Evolutionary conservation across 352 stramenopile genomes (phyloP).

Genomic region (Globisporangium lucens): DNA sequence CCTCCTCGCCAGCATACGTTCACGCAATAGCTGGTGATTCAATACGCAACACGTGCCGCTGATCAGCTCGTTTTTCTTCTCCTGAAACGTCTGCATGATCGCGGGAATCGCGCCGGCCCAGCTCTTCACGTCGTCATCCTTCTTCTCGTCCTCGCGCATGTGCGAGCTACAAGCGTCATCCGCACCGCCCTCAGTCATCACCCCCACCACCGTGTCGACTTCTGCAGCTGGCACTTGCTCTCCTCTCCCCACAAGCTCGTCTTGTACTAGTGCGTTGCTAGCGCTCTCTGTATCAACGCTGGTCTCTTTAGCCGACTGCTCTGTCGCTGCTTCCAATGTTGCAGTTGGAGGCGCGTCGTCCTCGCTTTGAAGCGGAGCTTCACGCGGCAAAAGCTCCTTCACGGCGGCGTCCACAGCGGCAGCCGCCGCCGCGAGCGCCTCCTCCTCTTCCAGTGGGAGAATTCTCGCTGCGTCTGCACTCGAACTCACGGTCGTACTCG

Average conservation of each 20-base stretch:
- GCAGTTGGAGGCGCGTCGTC: not conserved
- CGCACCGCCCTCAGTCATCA: not conserved
- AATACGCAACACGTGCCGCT: not conserved
- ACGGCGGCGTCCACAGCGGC: not conserved
- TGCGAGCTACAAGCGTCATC: not conserved
- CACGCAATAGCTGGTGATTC: too few relatives aligned
- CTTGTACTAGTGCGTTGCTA: not conserved
- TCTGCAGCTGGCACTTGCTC: not conserved
- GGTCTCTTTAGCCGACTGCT: not conserved
- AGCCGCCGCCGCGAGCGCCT: not conserved
- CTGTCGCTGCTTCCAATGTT: not conserved
- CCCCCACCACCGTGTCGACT: not conserved
- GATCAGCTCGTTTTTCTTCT: constrained; percentile 10
- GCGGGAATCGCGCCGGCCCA: constrained; percentile 6
- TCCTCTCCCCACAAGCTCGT: not conserved
- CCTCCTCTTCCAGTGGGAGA: not conserved
- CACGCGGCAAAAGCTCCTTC: not conserved
- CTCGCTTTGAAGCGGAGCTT: not conserved
- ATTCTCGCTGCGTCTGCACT: not conserved
- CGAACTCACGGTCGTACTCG: not conserved
- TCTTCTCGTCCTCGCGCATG: not conserved
- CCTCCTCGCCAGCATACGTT: not conserved
- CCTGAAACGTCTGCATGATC: constrained; percentile 9
- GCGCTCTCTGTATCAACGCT: not conserved
- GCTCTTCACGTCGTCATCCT: not conserved